Evolutionary conservation across 176 grass and related monocot genomes (phyloP), one percentile per base, ranked within the genome.

Genomic region (Zea mays): DNA sequence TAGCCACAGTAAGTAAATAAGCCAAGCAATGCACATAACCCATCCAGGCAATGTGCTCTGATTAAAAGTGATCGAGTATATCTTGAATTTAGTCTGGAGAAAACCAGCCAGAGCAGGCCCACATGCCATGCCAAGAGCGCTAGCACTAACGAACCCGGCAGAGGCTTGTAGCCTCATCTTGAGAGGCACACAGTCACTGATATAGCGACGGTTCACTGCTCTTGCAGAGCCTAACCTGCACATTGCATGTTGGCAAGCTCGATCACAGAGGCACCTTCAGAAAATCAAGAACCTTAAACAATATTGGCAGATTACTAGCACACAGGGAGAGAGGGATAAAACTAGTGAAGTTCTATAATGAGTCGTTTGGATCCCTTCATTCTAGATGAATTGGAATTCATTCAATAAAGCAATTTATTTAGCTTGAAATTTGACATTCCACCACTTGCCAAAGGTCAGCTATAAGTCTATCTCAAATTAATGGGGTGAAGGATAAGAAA

Each of bases 71-170:
- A 98, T 37, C 7, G 52, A 74, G 70, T 85, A 92, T 71, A 94
- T 77, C 85, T 83, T 98, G 77, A 98, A 98, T 64, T 92, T 92
- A 34, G 8, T 86, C 75, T 98, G 96, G 62, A 98, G 90, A 58
- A 94, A 86, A 46, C 96, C 96, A 86, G 92, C 96, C 61, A 98
- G 77, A 52, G 87, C 96, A 77, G 96, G 96, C 17, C 96, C 96
- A 77, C 92, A 98, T 81, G 96, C 92, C 96, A 98, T 98, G 41
- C 96, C 96, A 50, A 98, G 89, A 79, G 96, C 96, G 78, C 91
- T 94, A 17, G 96, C 92, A 85, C 91, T 94, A 46, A 98, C 96
- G 41, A 98, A 98, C 10, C 89, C 96, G 8, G 96, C 96, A 81
- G 96, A 95, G 54, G 96, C 92, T 86, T 94, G 85, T 52, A 98